Conservation (phyloP, 352 stramenopile species). For the Pythium insidiosum region DNA sequence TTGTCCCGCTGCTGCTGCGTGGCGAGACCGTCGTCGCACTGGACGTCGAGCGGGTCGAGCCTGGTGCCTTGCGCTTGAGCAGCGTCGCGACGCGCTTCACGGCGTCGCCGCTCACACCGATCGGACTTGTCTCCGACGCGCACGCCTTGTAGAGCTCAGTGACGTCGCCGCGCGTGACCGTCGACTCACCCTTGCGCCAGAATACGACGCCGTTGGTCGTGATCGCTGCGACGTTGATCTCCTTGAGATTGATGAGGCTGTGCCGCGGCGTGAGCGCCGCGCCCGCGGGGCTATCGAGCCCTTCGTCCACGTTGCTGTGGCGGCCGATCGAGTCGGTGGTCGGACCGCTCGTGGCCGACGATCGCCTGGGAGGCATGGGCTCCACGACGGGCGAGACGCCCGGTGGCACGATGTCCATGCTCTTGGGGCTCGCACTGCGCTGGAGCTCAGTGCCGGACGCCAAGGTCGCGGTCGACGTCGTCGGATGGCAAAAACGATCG, state of each 20-base stretch:
- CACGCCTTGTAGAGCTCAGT: constrained; percentile 26
- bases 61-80: constrained; percentile 29
- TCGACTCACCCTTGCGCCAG: constrained; percentile 45
- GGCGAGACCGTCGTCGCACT: constrained; percentile 11
- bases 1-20: constrained; percentile 14
- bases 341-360: too few species aligned
- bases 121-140: constrained; percentile 26
- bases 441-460: too few species aligned
- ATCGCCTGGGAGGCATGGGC: constrained; percentile 7
- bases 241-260: constrained; percentile 34
- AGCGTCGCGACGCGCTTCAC: constrained; percentile 33
- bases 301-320: background rate
- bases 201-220: constrained; percentile 59
- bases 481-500: constrained; percentile 36
- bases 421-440: too few species aligned
- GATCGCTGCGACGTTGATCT: constrained; percentile 55
- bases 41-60: constrained; percentile 4
- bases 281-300: constrained; percentile 2
- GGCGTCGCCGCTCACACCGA: constrained; percentile 53
- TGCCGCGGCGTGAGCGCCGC: constrained; percentile 14
- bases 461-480: too few species aligned
- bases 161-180: constrained; percentile 23
- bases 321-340: too few species aligned
- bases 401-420: background rate
- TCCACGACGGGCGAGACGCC: constrained; percentile 4